Evolutionary conservation across 1,284 basidiomycete genomes (phyloP).

Genomic region (Trichosporon sp.): DNA sequence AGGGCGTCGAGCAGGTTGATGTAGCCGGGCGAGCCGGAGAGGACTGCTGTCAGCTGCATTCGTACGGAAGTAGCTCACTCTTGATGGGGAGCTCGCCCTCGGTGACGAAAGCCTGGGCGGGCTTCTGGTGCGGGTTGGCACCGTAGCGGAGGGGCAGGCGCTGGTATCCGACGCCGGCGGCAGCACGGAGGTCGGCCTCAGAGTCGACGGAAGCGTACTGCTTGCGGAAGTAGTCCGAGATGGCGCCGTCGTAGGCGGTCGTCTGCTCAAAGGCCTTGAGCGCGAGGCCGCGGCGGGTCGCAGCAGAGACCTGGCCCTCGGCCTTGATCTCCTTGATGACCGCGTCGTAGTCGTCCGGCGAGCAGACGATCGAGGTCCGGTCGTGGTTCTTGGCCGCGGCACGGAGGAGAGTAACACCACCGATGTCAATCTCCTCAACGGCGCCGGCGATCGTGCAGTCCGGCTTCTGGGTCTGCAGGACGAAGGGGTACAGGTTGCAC

Average conservation of each 20-base stretch:
- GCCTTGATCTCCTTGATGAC: constrained; percentile 74
- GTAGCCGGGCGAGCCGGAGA: constrained; percentile 94
- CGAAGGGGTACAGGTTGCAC: constrained; percentile 99
- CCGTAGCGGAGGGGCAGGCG: constrained; percentile 88
- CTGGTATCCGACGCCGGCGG: constrained; percentile 62
- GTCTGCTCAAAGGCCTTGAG: constrained; percentile 98
- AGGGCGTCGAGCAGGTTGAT: constrained; percentile 99
- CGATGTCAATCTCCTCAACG: constrained; percentile 98
- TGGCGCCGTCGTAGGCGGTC: constrained; percentile 89
- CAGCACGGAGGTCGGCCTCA: constrained; percentile 60
- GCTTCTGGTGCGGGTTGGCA: constrained; percentile 98
- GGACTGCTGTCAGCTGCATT: constrained; percentile 54
- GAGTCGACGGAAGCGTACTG: constrained; percentile 82
- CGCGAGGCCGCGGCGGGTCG: constrained; percentile 72
- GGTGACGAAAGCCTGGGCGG: constrained; percentile 92
- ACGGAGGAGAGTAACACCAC: constrained; percentile 94
- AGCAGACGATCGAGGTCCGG: constrained; percentile 85
- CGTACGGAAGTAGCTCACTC: constrained; percentile 55
- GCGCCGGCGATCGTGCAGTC: constrained; percentile 86
- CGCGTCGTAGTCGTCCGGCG: constrained; percentile 84
- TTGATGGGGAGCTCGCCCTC: constrained; percentile 90
- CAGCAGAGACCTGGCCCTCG: constrained; percentile 64
- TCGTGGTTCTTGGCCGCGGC: constrained; percentile 99
- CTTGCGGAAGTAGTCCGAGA: constrained; percentile 93
- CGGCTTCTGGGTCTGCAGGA: constrained; percentile 80